phyloP scores from a whole-genome alignment of 257 asterid genomes.

The Lantana camara region DNA sequence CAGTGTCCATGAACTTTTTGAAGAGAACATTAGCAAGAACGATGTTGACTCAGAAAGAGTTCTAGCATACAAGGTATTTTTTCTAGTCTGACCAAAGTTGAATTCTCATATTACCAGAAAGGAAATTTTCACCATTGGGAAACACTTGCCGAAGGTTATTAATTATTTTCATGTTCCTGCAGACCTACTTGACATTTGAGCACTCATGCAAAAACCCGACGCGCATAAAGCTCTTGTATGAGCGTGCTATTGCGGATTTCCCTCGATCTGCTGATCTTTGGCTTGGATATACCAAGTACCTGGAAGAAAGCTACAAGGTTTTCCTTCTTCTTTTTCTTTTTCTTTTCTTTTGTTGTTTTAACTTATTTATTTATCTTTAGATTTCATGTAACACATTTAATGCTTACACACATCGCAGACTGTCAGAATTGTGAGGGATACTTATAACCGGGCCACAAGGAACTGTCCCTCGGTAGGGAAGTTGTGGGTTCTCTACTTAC shows the following conservation, averaged over 20 bases:
- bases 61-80: slow-evolving; percentile 64
- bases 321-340: slow-evolving; percentile 14
- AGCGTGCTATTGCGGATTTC: slow-evolving; percentile 82
- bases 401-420: slow-evolving; percentile 50
- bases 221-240: slow-evolving; percentile 86
- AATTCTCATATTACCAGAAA: no score
- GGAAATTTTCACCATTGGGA: neutral
- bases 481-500: slow-evolving; percentile 83
- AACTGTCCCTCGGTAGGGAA: slow-evolving; percentile 97
- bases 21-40: slow-evolving; percentile 63
- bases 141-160: slow-evolving; percentile 6
- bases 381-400: slow-evolving; percentile 23
- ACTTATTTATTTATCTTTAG: slow-evolving; percentile 22
- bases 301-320: slow-evolving; percentile 93
- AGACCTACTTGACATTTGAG: slow-evolving; percentile 91
- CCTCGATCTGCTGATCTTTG: slow-evolving; percentile 81
- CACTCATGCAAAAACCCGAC: slow-evolving; percentile 91
- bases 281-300: slow-evolving; percentile 77
- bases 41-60: slow-evolving; percentile 63
- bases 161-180: slow-evolving; percentile 36
- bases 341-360: slow-evolving; percentile 7
- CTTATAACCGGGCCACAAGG: slow-evolving; percentile 84
- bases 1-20: slow-evolving; percentile 66
- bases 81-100: slow-evolving; percentile 3
- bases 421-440: slow-evolving; percentile 74